Percentiles rank a stretch among this genome's conserved stretches.
Evolutionary conservation across 73 alveolate genomes (phyloP).

Genomic region (Durusdinium trenchii): DNA sequence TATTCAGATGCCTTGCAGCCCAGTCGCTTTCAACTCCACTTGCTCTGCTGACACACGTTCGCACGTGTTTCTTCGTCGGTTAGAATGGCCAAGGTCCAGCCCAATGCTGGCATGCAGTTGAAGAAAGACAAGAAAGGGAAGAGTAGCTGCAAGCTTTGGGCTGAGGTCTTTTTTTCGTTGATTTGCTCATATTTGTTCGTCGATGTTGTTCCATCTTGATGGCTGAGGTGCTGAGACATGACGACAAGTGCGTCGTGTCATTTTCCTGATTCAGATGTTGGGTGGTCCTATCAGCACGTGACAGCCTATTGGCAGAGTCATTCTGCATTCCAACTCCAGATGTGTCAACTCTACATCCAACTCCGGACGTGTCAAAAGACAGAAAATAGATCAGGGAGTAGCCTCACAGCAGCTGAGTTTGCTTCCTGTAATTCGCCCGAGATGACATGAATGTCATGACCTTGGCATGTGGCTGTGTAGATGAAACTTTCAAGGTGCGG

Average conservation of each 20-base stretch:
- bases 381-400: too few relatives aligned
- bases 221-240: constrained; percentile 21
- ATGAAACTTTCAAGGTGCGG: too few relatives aligned
- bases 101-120: constrained; percentile 47
- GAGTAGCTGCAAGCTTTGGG: constrained; percentile 36
- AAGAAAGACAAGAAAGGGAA: constrained; percentile 30
- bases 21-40: background rate
- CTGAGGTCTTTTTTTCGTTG: background rate
- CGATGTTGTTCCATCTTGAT: background rate
- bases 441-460: too few relatives aligned
- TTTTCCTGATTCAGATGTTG: background rate
- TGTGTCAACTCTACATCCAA: too few relatives aligned
- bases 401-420: too few relatives aligned
- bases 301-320: too few relatives aligned
- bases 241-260: background rate
- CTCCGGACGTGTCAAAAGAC: too few relatives aligned
- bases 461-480: too few relatives aligned
- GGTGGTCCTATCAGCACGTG: too few relatives aligned
- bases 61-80: background rate
- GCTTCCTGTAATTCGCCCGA: too few relatives aligned
- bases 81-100: constrained; percentile 36
- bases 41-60: background rate
- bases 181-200: background rate
- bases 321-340: too few relatives aligned
- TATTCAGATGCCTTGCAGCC: constrained; percentile 71